A percentile compares a stretch with the other conserved stretches of the same genome.
Conservation (phyloP, 2,329 filamentous ascomycete genomes). For the Pseudocercospora eumusae region DNA sequence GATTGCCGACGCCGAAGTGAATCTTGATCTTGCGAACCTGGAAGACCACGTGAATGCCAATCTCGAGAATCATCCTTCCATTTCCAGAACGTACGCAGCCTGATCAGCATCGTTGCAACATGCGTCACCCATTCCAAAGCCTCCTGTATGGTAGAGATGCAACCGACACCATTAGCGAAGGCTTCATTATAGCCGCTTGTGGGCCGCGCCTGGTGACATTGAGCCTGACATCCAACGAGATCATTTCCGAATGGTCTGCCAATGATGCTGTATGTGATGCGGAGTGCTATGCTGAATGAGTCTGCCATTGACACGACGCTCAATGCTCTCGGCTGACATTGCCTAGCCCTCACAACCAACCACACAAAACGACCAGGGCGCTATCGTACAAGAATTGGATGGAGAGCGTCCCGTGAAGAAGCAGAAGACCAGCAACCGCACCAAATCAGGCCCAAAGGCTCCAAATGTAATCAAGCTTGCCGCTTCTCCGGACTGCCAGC, state of each 20-base stretch:
- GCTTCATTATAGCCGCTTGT: constrained; percentile 70
- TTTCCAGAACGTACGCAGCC: background rate
- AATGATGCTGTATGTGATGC: constrained; percentile 16
- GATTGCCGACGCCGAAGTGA: constrained; percentile 2
- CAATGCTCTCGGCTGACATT: background rate
- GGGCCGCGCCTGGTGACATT: constrained; percentile 72
- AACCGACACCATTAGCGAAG: constrained; percentile 27
- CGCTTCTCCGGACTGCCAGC: constrained; percentile 62
- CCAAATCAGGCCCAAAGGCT: constrained; percentile 43
- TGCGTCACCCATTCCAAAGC: constrained; percentile 48
- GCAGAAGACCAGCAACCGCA: constrained; percentile 36
- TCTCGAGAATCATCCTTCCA: background rate
- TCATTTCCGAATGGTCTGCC: constrained; percentile 63
- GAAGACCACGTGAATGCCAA: background rate
- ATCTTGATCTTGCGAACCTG: background rate
- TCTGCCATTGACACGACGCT: background rate
- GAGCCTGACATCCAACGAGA: constrained; percentile 57
- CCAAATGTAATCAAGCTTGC: constrained; percentile 70
- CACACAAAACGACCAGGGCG: background rate
- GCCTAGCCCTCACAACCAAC: background rate
- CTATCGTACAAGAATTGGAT: constrained; percentile 18
- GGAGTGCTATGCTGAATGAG: background rate
- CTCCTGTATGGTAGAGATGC: constrained; percentile 34
- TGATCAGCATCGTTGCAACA: constrained; percentile 18
- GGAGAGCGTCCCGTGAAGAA: constrained; percentile 37